These are phyloP conservation scores for Stemphylium lycopersici DNA, from an alignment of 2,329 filamentous ascomycete genomes.

Conservation along the genomic window DNA sequence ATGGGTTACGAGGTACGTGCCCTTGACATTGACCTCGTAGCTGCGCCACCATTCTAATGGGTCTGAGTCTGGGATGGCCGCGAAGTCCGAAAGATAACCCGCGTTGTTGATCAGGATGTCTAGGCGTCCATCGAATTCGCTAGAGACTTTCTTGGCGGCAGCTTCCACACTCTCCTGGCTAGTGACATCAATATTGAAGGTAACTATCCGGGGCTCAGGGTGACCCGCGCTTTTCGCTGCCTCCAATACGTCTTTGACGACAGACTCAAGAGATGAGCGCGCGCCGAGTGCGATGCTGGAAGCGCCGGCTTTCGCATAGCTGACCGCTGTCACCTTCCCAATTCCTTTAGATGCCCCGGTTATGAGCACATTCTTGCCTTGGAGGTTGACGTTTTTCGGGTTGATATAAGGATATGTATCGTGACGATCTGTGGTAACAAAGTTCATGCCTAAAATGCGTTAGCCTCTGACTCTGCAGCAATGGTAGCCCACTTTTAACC, in stretches of 20 bases:
- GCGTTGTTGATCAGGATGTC: conserved; percentile 59
- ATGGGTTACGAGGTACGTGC: conserved; percentile 53
- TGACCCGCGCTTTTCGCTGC: conserved; percentile 44
- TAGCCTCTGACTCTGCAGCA: neutral
- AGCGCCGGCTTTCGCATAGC: conserved; percentile 62
- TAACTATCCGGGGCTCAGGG: conserved; percentile 48
- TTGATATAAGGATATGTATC: conserved; percentile 62
- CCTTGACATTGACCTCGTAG: conserved; percentile 58
- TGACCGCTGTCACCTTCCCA: conserved; percentile 59
- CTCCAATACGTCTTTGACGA: conserved; percentile 45
- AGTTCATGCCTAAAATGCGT: conserved; percentile 11
- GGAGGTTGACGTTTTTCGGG: conserved; percentile 41
- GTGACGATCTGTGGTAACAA: conserved; percentile 40
- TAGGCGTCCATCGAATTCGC: conserved; percentile 29
- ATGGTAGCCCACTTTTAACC: neutral
- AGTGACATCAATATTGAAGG: conserved; percentile 54
- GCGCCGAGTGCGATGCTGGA: conserved; percentile 61
- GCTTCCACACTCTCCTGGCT: conserved; percentile 46
- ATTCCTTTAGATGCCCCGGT: conserved; percentile 63
- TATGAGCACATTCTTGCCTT: conserved; percentile 56
- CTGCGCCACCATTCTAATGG: conserved; percentile 51
- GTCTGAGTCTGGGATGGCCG: conserved; percentile 44
- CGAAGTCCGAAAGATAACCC: conserved; percentile 43
- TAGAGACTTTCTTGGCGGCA: conserved; percentile 43
- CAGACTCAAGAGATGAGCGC: conserved; percentile 50